phyloP scores from a whole-genome alignment of 202 grass and related monocot species.

The Dendrocalamus latiflorus region DNA sequence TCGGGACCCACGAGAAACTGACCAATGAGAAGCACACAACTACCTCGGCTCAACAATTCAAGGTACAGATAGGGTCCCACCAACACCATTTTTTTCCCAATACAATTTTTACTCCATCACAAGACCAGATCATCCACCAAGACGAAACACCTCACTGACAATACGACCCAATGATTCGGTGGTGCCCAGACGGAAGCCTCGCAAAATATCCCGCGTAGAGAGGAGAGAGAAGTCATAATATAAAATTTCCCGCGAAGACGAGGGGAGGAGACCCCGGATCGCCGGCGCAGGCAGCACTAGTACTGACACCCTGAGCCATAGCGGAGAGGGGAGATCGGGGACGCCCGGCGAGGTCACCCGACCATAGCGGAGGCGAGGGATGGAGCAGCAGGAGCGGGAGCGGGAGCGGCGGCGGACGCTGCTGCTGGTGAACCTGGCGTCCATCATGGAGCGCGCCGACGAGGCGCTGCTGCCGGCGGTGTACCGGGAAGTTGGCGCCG shows the following conservation, averaged over 20 bases:
- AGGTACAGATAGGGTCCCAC: background rate
- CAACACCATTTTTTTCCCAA: background rate
- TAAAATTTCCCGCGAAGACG: conserved; percentile 22
- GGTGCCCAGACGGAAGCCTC: background rate
- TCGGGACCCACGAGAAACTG: background rate
- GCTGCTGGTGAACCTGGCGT: conserved; percentile 74
- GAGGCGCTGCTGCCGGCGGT: conserved; percentile 82
- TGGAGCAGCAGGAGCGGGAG: conserved; percentile 19
- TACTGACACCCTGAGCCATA: background rate
- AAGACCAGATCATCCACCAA: background rate
- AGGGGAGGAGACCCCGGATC: background rate
- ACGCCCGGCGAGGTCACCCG: background rate
- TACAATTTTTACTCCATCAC: background rate
- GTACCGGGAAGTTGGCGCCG: conserved; percentile 80
- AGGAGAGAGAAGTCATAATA: background rate
- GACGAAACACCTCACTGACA: background rate
- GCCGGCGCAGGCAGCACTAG: background rate
- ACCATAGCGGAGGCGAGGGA: background rate
- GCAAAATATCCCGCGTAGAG: background rate
- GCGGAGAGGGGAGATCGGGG: background rate
- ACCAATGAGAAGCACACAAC: background rate
- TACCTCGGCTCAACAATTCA: background rate
- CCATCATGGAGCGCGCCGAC: conserved; percentile 86
- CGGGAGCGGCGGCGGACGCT: conserved; percentile 63
- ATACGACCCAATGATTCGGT: background rate